Percentiles rank a stretch among this genome's conserved stretches.
Evolutionary conservation across 495 filamentous ascomycete genomes (phyloP).

Genomic region (Penicillium silybi): DNA sequence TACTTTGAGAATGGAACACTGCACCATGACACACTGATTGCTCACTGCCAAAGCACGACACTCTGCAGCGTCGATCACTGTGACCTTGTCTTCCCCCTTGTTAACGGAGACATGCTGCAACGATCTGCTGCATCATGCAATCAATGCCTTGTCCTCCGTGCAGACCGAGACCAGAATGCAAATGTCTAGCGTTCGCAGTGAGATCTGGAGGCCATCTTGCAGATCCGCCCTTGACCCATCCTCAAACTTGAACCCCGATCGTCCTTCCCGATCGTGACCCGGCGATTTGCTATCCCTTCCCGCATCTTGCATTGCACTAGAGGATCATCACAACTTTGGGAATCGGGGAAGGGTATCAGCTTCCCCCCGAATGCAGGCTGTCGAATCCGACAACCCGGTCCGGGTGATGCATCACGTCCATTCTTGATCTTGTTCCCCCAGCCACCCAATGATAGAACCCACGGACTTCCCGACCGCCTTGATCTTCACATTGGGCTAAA

Average conservation of each 20-base stretch:
- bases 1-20: not conserved
- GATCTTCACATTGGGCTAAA: slow-evolving; percentile 3
- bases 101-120: slow-evolving; percentile 3
- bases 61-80: slow-evolving; percentile 2
- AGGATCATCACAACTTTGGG: slow-evolving; percentile 7
- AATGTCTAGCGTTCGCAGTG: not conserved
- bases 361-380: slow-evolving; percentile 24
- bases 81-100: not conserved
- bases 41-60: slow-evolving; percentile 4
- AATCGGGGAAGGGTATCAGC: slow-evolving; percentile 10
- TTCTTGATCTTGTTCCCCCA: not conserved
- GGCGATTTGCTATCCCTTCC: not conserved
- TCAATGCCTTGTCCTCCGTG: not conserved
- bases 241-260: slow-evolving; percentile 1
- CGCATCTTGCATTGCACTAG: slow-evolving; percentile 19
- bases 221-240: not conserved
- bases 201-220: not conserved
- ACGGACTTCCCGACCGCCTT: not conserved
- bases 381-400: slow-evolving; percentile 12
- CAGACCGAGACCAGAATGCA: not conserved
- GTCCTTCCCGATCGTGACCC: slow-evolving; percentile 13
- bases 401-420: slow-evolving; percentile 20
- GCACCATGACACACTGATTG: not conserved
- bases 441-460: slow-evolving; percentile 2
- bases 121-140: slow-evolving; percentile 1